Percentiles rank a stretch among this genome's conserved stretches.
These are phyloP conservation scores for Sporothrix phasma DNA, from an alignment of 2,329 filamentous ascomycete species.

Conservation along the genomic window DNA sequence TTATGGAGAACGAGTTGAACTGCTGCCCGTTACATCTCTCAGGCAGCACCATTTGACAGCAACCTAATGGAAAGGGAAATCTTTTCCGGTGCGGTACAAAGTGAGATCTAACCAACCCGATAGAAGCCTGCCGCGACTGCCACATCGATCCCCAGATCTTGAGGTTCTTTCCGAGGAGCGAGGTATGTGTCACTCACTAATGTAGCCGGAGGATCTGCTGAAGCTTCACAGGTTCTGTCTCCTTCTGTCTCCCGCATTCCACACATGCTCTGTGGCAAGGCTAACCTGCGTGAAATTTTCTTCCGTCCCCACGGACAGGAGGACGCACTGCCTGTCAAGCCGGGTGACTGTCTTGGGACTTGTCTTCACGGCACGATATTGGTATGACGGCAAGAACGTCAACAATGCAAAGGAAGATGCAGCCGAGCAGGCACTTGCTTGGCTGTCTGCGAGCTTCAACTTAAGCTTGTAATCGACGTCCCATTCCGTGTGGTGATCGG, in stretches of 20 bases:
- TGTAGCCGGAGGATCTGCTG: background rate
- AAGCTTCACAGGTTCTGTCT: background rate
- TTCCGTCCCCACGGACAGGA: conserved; percentile 40
- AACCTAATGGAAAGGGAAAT: background rate
- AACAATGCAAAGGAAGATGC: conserved; percentile 86
- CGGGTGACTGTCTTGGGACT: conserved; percentile 61
- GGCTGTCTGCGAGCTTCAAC: conserved; percentile 35
- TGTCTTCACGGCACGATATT: conserved; percentile 64
- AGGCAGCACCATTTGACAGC: background rate
- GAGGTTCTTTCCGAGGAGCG: conserved; percentile 27
- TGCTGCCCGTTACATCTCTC: background rate
- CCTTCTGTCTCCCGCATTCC: background rate
- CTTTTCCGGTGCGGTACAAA: background rate
- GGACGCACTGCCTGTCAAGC: conserved; percentile 84
- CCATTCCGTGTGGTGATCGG: conserved; percentile 27
- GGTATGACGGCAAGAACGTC: conserved; percentile 83
- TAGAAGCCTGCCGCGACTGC: conserved; percentile 26
- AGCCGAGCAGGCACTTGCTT: conserved; percentile 66
- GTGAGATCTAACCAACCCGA: background rate
- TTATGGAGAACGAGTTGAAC: background rate
- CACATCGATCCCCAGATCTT: conserved; percentile 25
- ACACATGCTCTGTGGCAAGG: background rate
- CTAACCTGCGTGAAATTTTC: background rate
- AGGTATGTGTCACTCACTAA: conserved; percentile 22
- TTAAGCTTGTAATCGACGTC: conserved; percentile 33